Evolutionary conservation across 1,139 yeast species (phyloP), one percentile per base, ranked within the genome.

Genomic region (Protomyces pachydermus): DNA sequence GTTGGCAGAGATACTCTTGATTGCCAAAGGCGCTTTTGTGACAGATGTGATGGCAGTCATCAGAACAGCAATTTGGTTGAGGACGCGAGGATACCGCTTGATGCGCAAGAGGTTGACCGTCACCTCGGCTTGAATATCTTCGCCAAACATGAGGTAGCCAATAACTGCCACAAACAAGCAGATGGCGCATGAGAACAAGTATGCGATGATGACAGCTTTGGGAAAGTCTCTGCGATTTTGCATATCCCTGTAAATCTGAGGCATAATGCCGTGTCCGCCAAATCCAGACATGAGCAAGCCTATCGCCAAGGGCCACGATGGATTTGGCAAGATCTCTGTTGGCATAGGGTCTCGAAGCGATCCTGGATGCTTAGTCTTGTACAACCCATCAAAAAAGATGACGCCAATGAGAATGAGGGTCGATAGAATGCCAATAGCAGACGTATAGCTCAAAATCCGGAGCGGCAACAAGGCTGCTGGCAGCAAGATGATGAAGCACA

Each of bases 181-280:
- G 5, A 93, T 82, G 1, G 82, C 63, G 66, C 86, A 81, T 0
- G 96, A 87, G 68, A 90, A 86, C 51, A 81, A 70, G 70, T 87
- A 89, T 0, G 87, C 80, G 23, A 81, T 75, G 65, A 77, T 78
- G 69, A 85, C 76, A 68, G 87, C 83, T 32, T 74, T 73, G 48
- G 72, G 71, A 72, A 82, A 85, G 67, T 80, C 81, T 8, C 75
- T 73, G 1, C 93, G 91, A 70, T 86, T 91, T 71, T 89, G 82
- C 95, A 88, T 88, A 73, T 88, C 96, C 56, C 86, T 80, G 73
- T 84, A 86, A 60, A 88, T 78, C 71, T 87, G 90, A 0, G 96
- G 96, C 70, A 87, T 87, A 16, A 88, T 88, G 0, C 95, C 91
- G 73, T 88, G 95, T 1, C 95, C 96, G 67, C 95, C 95, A 88